Evolutionary conservation across 352 stramenopile genomes (phyloP), one percentile per base, ranked within the genome.

Genomic region (Phytophthora pisi): DNA sequence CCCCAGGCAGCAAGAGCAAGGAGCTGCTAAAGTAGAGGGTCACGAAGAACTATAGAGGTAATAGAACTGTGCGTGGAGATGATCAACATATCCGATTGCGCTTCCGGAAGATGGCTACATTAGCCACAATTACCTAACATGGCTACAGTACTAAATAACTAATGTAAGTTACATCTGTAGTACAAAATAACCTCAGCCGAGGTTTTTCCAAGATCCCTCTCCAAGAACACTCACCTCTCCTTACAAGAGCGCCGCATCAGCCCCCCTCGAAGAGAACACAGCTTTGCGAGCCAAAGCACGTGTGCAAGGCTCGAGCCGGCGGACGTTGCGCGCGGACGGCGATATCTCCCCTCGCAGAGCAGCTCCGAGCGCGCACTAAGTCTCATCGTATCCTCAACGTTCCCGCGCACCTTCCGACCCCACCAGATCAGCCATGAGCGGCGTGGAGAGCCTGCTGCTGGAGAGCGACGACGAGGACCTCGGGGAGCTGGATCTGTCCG

Each of bases 401-500:
- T 5, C 34, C 34, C 10, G 34, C 34, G 34, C 34, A 40, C 34
- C 34, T 40, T 16, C 34, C 9, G 10, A 40, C 34, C 34, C 34
- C 34, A 40, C 5, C 34, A 40, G 9, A 15, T 5, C 38, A 16
- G 43, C 11, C 50, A 88, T 88, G 79, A 86, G 71, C 55, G 66
- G 66, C 28, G 78, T 89, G 42, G 81, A 89, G 53, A 86, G 73
- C 70, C 59, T 89, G 42, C 66, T 89, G 51, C 64, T 88, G 23
- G 84, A 91, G 51, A 90, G 82, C 62, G 84, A 92, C 38, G 79
- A 89, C 9, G 81, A 91, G 50, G 84, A 91, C 54, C 55, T 92
- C 36, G 79, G 70, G 9, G 83, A 91, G 50, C 26, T 90, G 53
- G 84, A 91, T 61, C 74, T 92, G 49, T 80, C 75, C 15, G 56